Percentiles rank a stretch among this genome's conserved stretches.
These are phyloP conservation scores for Kodamaea sp. DNA, from an alignment of 1,139 yeast species.

Conservation along the genomic window DNA sequence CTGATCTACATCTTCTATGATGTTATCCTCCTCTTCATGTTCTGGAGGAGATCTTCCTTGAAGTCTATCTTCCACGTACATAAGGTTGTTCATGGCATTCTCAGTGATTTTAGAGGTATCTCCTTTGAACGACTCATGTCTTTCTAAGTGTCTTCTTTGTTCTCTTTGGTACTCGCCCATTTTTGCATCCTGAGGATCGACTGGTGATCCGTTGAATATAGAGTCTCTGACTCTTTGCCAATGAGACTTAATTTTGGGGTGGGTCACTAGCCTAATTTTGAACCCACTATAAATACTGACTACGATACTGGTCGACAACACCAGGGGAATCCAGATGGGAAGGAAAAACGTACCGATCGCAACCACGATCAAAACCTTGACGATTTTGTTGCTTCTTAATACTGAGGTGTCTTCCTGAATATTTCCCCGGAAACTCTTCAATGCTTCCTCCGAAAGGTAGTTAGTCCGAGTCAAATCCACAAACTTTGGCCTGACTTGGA, in stretches of 20 bases:
- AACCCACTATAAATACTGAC: conserved; percentile 40
- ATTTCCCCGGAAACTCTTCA: conserved; percentile 25
- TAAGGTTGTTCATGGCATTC: conserved; percentile 38
- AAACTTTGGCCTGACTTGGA: conserved; percentile 49
- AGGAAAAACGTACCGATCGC: conserved; percentile 34
- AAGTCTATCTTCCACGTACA: conserved; percentile 40
- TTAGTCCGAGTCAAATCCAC: conserved; percentile 49
- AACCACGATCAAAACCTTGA: conserved; percentile 32
- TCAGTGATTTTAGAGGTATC: conserved; percentile 44
- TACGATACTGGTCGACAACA: conserved; percentile 41
- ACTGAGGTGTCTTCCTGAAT: conserved; percentile 43
- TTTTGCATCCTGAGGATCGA: conserved; percentile 35
- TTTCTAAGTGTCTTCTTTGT: conserved; percentile 26
- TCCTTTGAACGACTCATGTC: conserved; percentile 44
- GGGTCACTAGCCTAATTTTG: conserved; percentile 28
- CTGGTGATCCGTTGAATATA: conserved; percentile 34
- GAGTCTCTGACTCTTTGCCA: conserved; percentile 37
- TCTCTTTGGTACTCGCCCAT: conserved; percentile 35
- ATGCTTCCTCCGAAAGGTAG: conserved; percentile 16
- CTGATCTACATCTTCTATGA: conserved; percentile 17
- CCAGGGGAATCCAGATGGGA: conserved; percentile 57
- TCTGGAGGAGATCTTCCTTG: conserved; percentile 9
- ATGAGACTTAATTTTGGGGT: conserved; percentile 29
- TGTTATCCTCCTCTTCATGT: conserved; percentile 6
- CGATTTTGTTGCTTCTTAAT: conserved; percentile 29